Percentiles rank a stretch among this genome's conserved stretches.
Conservation (phyloP, 2,329 filamentous ascomycete genomes). For the Aspergillus hiratsukae region DNA sequence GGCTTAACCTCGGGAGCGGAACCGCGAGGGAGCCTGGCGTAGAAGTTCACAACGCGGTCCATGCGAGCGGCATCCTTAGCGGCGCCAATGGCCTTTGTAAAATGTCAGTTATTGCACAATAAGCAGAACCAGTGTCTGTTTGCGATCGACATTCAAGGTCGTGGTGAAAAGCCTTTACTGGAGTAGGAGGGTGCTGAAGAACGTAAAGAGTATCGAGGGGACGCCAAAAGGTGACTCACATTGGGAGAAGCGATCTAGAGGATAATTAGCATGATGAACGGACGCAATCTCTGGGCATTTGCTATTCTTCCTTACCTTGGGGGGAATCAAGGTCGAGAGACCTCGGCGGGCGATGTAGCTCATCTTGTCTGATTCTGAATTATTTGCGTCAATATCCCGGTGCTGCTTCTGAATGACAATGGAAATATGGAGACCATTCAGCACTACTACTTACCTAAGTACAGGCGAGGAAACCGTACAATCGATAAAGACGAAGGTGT, state of each 20-base stretch:
- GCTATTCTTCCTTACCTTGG: constrained; percentile 66
- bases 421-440: background rate
- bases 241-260: constrained; percentile 37
- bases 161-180: constrained; percentile 23
- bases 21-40: constrained; percentile 95
- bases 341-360: constrained; percentile 86
- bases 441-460: constrained; percentile 26
- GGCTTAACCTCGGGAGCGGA: constrained; percentile 77
- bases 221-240: constrained; percentile 24
- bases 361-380: constrained; percentile 59
- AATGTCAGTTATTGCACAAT: constrained; percentile 30
- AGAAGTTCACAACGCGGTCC: constrained; percentile 97
- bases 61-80: constrained; percentile 95
- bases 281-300: constrained; percentile 3
- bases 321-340: constrained; percentile 97
- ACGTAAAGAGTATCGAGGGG: constrained; percentile 7
- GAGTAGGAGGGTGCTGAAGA: constrained; percentile 12
- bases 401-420: constrained; percentile 15
- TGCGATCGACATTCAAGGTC: constrained; percentile 5
- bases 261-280: constrained; percentile 36
- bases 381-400: constrained; percentile 15
- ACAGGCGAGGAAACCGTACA: constrained; percentile 29
- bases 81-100: constrained; percentile 77
- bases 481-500: constrained; percentile 31
- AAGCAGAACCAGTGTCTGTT: constrained; percentile 6